Evolutionary conservation across 1,284 basidiomycete genomes (phyloP).

Genomic region (Irpex sp.): DNA sequence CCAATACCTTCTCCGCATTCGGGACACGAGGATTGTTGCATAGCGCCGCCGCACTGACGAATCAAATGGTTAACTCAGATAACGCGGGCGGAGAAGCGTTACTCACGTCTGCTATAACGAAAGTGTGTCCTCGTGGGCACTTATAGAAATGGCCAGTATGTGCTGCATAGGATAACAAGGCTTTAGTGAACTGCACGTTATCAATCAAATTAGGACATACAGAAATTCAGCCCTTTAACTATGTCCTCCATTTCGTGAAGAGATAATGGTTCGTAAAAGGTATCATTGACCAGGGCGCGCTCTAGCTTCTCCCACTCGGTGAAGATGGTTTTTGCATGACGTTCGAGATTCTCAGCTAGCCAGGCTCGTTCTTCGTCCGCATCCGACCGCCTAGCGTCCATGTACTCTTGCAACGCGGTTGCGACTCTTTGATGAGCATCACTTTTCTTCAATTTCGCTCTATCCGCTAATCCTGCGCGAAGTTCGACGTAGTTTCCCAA

Average conservation of each 20-base stretch:
- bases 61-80: no score
- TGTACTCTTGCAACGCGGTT: neutral
- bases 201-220: neutral
- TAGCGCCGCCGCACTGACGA: neutral
- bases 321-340: constrained; percentile 29
- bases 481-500: neutral
- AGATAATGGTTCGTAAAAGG: constrained; percentile 16
- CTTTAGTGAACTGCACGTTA: no score
- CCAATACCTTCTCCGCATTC: neutral
- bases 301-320: constrained; percentile 33
- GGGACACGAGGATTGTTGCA: neutral
- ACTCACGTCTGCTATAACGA: neutral
- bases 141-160: neutral
- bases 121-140: neutral
- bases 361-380: neutral
- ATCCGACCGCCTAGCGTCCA: neutral
- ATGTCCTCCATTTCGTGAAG: neutral
- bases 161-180: neutral
- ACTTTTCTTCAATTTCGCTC: neutral
- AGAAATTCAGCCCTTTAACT: neutral
- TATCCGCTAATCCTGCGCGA: neutral
- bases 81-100: neutral
- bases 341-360: constrained; percentile 26
- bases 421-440: neutral
- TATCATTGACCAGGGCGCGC: constrained; percentile 27